A percentile compares a stretch with the other conserved stretches of the same genome.
These are phyloP conservation scores for Ganoderma sp. DNA, from an alignment of 1,284 basidiomycete species.

Conservation along the genomic window DNA sequence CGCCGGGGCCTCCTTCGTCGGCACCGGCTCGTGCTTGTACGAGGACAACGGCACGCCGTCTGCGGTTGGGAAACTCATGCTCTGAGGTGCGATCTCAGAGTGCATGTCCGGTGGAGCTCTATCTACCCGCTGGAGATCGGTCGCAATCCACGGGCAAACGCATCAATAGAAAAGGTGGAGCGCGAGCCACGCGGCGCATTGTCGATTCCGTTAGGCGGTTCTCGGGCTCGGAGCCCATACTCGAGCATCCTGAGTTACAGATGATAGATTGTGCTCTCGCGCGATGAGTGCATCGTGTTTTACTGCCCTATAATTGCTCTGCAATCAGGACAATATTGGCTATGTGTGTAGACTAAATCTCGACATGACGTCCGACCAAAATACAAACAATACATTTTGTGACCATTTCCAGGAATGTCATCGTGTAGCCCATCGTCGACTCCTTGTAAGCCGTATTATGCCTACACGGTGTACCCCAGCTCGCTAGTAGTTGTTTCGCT, in stretches of 20 bases:
- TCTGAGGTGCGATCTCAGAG: background rate
- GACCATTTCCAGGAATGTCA: too few relatives aligned
- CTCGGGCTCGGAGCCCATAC: background rate
- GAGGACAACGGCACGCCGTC: slow-evolving; percentile 1
- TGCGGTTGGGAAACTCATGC: background rate
- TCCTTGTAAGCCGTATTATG: too few relatives aligned
- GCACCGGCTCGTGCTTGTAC: slow-evolving; percentile 10
- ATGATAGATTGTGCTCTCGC: too few relatives aligned
- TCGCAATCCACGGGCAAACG: too few relatives aligned
- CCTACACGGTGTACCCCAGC: background rate
- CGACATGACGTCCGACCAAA: too few relatives aligned
- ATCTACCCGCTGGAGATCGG: too few relatives aligned
- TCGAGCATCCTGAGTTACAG: background rate
- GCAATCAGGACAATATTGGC: too few relatives aligned
- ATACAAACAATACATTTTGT: too few relatives aligned
- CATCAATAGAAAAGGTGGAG: background rate
- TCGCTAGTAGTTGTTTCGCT: background rate
- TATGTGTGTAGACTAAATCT: too few relatives aligned
- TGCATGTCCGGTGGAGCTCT: background rate
- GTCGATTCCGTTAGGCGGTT: background rate
- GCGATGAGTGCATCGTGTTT: too few relatives aligned
- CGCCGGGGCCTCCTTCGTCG: background rate
- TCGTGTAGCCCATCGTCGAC: too few relatives aligned
- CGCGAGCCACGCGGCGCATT: background rate
- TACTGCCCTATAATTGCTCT: too few relatives aligned